Conservation (phyloP, 1,284 basidiomycete species). For the Phlebopus sp. region DNA sequence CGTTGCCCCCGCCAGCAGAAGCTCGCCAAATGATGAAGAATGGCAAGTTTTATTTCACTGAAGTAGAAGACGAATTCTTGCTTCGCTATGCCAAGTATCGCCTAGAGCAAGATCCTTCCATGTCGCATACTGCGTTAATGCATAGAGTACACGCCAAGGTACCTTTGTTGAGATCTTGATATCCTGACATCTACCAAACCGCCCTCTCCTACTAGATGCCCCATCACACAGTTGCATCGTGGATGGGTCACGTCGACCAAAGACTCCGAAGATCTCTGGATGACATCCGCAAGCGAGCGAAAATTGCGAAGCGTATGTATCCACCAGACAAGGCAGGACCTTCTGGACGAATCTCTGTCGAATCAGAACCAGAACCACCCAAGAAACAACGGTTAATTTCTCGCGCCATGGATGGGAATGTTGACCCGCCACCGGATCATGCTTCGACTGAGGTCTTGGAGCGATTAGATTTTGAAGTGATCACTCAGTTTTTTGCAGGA, state of each 20-base stretch:
- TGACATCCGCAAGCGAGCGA: slow-evolving; percentile 32
- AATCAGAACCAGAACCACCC: slow-evolving; percentile 3
- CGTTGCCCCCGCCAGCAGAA: slow-evolving; percentile 44
- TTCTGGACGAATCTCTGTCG: not conserved
- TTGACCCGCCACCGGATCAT: not conserved
- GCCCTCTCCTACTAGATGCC: slow-evolving; percentile 37
- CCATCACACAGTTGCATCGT: slow-evolving; percentile 43
- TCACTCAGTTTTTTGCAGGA: slow-evolving; percentile 51
- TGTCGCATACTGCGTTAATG: slow-evolving; percentile 31
- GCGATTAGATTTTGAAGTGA: slow-evolving; percentile 42
- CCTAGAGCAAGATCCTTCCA: slow-evolving; percentile 38
- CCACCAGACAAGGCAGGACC: slow-evolving; percentile 1
- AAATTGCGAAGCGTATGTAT: slow-evolving; percentile 30
- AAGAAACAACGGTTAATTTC: slow-evolving; percentile 2
- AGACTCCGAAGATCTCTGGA: slow-evolving; percentile 28
- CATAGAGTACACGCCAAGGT: slow-evolving; percentile 41
- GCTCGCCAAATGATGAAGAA: slow-evolving; percentile 21
- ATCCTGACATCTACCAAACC: slow-evolving; percentile 2
- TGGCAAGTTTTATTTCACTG: slow-evolving; percentile 43
- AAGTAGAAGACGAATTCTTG: slow-evolving; percentile 45
- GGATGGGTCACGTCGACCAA: slow-evolving; percentile 27
- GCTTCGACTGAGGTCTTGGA: slow-evolving; percentile 16
- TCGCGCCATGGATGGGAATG: not conserved
- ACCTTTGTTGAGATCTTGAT: slow-evolving; percentile 4
- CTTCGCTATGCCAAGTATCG: slow-evolving; percentile 33